A percentile compares a stretch with the other conserved stretches of the same genome.
phyloP scores from a whole-genome alignment of 2,329 filamentous ascomycete genomes.

The Arthrobotrys sphaeroides region DNA sequence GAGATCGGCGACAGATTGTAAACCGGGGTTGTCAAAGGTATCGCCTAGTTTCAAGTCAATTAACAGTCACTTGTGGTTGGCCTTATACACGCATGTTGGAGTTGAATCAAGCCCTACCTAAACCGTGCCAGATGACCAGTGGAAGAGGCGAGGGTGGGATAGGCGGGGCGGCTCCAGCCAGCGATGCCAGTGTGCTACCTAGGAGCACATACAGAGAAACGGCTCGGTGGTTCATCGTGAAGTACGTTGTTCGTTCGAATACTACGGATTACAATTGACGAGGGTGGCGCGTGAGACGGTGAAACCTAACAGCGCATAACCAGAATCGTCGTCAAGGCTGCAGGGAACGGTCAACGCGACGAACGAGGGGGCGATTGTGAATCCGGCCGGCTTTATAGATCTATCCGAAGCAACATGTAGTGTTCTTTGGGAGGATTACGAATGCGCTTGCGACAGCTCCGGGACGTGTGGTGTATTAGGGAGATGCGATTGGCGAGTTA shows the following conservation, averaged over 20 bases:
- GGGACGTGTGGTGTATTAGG: conserved; percentile 28
- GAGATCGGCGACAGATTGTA: conserved; percentile 75
- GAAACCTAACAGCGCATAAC: conserved; percentile 1
- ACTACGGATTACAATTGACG: conserved; percentile 6
- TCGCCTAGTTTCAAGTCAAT: conserved; percentile 67
- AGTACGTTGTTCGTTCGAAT: background rate
- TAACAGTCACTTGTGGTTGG: background rate
- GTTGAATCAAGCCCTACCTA: conserved; percentile 62
- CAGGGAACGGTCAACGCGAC: background rate
- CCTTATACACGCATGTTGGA: conserved; percentile 4
- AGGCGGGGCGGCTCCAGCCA: conserved; percentile 4
- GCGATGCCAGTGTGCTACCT: conserved; percentile 15
- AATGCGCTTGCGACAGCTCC: conserved; percentile 49
- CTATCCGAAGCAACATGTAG: background rate
- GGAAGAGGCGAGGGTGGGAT: conserved; percentile 72
- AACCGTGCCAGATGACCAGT: conserved; percentile 91
- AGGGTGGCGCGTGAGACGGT: conserved; percentile 19
- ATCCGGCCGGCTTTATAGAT: conserved; percentile 24
- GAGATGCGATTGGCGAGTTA: conserved; percentile 42
- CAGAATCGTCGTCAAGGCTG: background rate
- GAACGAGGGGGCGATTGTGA: conserved; percentile 4
- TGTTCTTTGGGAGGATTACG: conserved; percentile 26
- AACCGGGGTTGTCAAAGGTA: conserved; percentile 77
- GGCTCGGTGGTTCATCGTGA: conserved; percentile 22
- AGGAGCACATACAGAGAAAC: conserved; percentile 28